Base-by-base conservation (phyloP, 2,329 filamentous ascomycete species). In the Penicillium frequentans region DNA sequence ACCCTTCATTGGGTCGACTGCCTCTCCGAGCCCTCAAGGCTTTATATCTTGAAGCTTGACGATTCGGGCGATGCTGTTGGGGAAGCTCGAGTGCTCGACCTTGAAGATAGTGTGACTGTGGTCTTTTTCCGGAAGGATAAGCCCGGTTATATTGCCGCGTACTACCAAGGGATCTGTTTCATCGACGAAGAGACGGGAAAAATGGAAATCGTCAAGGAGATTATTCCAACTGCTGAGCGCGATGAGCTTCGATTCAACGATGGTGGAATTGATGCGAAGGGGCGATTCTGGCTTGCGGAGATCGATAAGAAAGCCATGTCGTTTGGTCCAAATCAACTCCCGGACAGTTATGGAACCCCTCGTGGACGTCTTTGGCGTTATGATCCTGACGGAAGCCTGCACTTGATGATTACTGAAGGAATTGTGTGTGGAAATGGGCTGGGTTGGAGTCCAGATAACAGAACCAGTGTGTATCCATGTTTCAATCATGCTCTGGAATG, bases 361-460 rank as follows among this genome's bases (percentile, higher is more conserved):
- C 54, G 39, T 27, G 66, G 64, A 11, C 58, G 64, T 21, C 50
- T 68, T 5, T 68, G 64, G 65, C 49, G 64, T 29, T 68, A 64
- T 55, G 64, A 66, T 49, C 65, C 64, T 10, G 69, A 65, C 54
- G 59, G 48, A 21, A 49, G 48, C 21, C 33, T 49, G 9, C 48
- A 49, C 19, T 7, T 69, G 57, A 74, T 74, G 70, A 53, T 67
- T 44, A 59, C 65, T n/a, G 64, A 58, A 8, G 72, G 73, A 0
- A 59, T 75, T 27, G 59, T 74, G 10, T 73, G 71, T 62, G 72
- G 72, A 3, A 75, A 75, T 65, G 72, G 72, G 4, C 57, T 75
- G 23, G 68, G 65, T 10, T 75, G 72, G 72, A 74, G 72, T 63
- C 70, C 69, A 13, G 72, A 75, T 59, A 72, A 71, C 49, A 70